A percentile compares a stretch with the other conserved stretches of the same genome.
Conservation (phyloP, 106 monocot genomes). For the Triglochin maritima region DNA sequence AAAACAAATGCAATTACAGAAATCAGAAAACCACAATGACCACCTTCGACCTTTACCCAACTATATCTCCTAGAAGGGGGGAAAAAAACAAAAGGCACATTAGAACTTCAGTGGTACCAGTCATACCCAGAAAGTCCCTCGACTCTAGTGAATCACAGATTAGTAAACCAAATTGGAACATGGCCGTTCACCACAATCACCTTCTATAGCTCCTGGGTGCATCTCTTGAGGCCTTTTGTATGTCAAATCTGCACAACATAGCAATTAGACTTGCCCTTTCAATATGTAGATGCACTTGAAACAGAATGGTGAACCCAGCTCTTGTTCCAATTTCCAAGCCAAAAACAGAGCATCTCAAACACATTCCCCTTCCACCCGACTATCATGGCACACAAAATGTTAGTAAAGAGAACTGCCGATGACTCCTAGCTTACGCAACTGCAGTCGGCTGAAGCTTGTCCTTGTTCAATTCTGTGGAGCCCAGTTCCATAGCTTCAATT, state of each 20-base stretch:
- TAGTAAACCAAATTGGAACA: slow-evolving; percentile 1
- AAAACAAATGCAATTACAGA: too few species aligned
- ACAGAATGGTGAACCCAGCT: background rate
- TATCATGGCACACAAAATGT: too few species aligned
- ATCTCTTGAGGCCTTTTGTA: background rate
- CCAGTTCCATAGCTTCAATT: slow-evolving; percentile 10
- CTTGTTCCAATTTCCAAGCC: background rate
- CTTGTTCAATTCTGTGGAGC: background rate
- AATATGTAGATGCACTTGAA: too few species aligned
- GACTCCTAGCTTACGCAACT: background rate
- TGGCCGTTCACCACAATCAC: slow-evolving; percentile 1
- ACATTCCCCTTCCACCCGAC: too few species aligned
- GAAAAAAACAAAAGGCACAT: too few species aligned
- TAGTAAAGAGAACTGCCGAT: too few species aligned
- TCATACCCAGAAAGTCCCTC: too few species aligned
- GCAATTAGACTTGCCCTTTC: background rate
- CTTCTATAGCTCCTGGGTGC: background rate
- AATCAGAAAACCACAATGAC: too few species aligned
- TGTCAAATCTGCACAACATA: background rate
- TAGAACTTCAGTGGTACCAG: too few species aligned
- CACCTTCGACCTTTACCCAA: too few species aligned
- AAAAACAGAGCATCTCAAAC: background rate
- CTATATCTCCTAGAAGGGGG: too few species aligned
- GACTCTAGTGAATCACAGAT: too few species aligned
- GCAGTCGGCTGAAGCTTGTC: background rate